Base-by-base conservation (phyloP, 2,329 filamentous ascomycete species). In the Colletotrichum simmondsii region DNA sequence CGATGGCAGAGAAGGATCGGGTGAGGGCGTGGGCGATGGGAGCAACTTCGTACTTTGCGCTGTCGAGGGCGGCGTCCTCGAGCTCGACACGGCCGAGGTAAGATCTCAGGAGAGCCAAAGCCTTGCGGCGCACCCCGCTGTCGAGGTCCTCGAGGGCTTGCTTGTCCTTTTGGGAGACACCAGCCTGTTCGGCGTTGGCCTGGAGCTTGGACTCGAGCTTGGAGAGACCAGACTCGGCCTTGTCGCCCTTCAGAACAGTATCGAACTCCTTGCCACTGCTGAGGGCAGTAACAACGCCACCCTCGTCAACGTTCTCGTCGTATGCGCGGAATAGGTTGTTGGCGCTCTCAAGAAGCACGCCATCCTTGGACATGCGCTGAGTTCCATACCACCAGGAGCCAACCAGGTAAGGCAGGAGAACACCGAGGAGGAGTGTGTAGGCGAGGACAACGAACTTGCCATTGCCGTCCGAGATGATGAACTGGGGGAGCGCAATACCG, bases 371-470 rank as follows among this genome's bases (percentile, higher is more conserved):
- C 83, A 94, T 91, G 78, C 92, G 91, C 83, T 98, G 96, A 42
- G 95, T 97, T 73, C 97, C 97, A 81, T 99, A 99, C 97, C 97
- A 99, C 97, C 97, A 99, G 72, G 93, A 95, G 60, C 97, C 97
- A 68, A 99, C 96, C 60, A 97, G 87, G 82, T 97, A 99, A 3
- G 97, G 97, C 65, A 99, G 87, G 73, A 98, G 86, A 74, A 98
- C 94, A 68, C 96, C 97, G 64, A 99, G 91, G 52, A 98, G 89
- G 42, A 93, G 84, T 49, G 95, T 95, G 82, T 99, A 99, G 75
- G 98, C 89, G 70, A 98, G 87, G 73, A 99, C 87, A 66, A 99
- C 93, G 80, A 97, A 98, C 86, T 98, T 98, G 76, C 95, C 96
- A 82, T 97, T 97, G 68, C 95, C 96, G 77, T 98, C 95, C 16